Base-by-base conservation (phyloP, 1,284 basidiomycete genomes). In the Marasmius sp. region DNA sequence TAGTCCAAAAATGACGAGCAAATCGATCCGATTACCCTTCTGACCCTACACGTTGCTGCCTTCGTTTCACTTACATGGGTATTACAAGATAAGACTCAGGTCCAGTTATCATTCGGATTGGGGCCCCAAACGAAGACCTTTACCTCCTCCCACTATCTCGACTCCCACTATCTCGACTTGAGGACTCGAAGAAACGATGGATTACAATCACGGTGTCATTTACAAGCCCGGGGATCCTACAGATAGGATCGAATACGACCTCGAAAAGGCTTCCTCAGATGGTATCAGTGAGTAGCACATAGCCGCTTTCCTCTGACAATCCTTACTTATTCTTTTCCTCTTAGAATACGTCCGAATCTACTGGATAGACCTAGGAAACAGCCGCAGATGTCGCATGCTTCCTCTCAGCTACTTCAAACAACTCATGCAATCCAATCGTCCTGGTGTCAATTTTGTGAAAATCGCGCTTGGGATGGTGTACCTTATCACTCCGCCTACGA, bases 311-410 rank as follows among this genome's bases (percentile, higher is more conserved):
- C n/a, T 12, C 38, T 52, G 50, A 57, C 22, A 27, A 10, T 43
- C 27, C 10, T 34, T 34, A 27, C 27, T 27, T 27, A 27, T 27
- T 27, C 2, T 47, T 36, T 14, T 45, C 37, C 22, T 27, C n/a
- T 38, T 37, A 70, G 68, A 58, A 9, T 69, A 66, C 27, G 65
- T 70, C 33, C 68, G 67, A 41, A 63, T 70, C 27, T 67, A 70
- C 57, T 70, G 66, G 67, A 64, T 68, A 7, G 68, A 70, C 56
- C 48, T 67, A 1, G 55, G 61, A 16, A 70, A 67, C 37, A 61
- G 64, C 4, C 63, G 62, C 9, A 60, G 69, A 2, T 66, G 64
- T 39, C 67, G 69, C 20, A 54, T 70, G n/a, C 52, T 70, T 2
- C 65, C 69, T 0, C 47, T 66, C 22, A 52, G 53, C 6, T 59